Conservation (phyloP, 805 yeast species). For the Suhomyces prunicola region DNA sequence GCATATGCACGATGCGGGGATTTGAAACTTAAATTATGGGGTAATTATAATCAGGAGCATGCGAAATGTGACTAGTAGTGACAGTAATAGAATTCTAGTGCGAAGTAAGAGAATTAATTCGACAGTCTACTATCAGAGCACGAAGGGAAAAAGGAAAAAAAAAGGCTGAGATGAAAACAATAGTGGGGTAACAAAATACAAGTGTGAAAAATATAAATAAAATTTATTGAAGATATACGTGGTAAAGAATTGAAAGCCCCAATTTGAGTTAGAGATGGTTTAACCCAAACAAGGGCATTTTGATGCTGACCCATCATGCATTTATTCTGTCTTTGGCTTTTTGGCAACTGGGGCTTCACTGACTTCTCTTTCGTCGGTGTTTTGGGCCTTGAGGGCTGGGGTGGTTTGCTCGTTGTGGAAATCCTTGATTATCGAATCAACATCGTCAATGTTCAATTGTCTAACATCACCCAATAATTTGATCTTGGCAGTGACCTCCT, state of each 20-base stretch:
- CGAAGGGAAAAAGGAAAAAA: neutral
- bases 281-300: neutral
- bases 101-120: neutral
- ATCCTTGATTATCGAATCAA: conserved; percentile 92
- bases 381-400: conserved; percentile 31
- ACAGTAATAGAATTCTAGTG: neutral
- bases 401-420: conserved; percentile 76
- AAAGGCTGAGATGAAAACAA: neutral
- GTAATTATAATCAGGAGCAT: neutral
- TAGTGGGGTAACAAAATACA: neutral
- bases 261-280: neutral
- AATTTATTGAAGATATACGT: neutral
- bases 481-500: conserved; percentile 91
- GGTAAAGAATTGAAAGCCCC: neutral
- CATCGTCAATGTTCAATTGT: conserved; percentile 93
- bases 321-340: conserved; percentile 33
- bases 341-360: conserved; percentile 35
- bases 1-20: neutral
- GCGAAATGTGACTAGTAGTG: neutral
- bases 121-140: neutral
- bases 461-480: conserved; percentile 94
- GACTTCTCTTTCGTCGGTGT: conserved; percentile 22
- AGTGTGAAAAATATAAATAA: neutral
- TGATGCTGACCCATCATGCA: neutral
- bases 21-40: neutral